Conservation (phyloP, 2,329 filamentous ascomycete species). For the Lachnellula subtilissima region DNA sequence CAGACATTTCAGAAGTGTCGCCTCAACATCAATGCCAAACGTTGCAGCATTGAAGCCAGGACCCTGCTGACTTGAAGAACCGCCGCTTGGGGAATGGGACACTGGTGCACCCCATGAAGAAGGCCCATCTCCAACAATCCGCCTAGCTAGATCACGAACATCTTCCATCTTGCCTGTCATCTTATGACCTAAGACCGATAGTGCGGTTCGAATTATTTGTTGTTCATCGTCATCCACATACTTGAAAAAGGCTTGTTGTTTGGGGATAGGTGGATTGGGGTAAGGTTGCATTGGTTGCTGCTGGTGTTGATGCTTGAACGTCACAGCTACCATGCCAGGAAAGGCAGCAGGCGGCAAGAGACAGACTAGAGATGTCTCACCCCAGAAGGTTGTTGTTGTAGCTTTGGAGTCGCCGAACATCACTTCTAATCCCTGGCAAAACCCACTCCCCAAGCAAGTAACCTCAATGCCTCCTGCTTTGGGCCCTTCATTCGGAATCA, state of each 20-base stretch:
- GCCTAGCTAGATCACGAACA: slow-evolving; percentile 55
- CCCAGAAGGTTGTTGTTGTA: slow-evolving; percentile 60
- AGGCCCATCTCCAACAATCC: slow-evolving; percentile 50
- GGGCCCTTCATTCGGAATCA: slow-evolving; percentile 79
- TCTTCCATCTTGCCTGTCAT: slow-evolving; percentile 60
- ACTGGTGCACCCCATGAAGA: slow-evolving; percentile 43
- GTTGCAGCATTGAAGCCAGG: slow-evolving; percentile 37
- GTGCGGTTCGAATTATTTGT: slow-evolving; percentile 61
- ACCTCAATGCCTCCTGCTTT: slow-evolving; percentile 83
- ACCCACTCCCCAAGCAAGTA: slow-evolving; percentile 74
- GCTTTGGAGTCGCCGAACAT: slow-evolving; percentile 72
- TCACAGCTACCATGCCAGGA: slow-evolving; percentile 55
- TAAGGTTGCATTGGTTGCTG: slow-evolving; percentile 41
- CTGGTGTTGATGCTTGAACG: slow-evolving; percentile 49
- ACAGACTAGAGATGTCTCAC: slow-evolving; percentile 58
- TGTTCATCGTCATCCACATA: slow-evolving; percentile 70
- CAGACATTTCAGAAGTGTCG: slow-evolving; percentile 62
- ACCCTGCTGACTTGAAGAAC: slow-evolving; percentile 41
- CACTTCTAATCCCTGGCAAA: slow-evolving; percentile 74
- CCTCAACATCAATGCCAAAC: slow-evolving; percentile 32
- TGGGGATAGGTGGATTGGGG: slow-evolving; percentile 40
- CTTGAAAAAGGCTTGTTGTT: slow-evolving; percentile 57
- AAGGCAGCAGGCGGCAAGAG: slow-evolving; percentile 55
- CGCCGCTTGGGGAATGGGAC: slow-evolving; percentile 39
- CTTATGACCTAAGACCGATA: slow-evolving; percentile 60